Base-by-base conservation (phyloP, 2,329 filamentous ascomycete species). In the Fusarium sp. region DNA sequence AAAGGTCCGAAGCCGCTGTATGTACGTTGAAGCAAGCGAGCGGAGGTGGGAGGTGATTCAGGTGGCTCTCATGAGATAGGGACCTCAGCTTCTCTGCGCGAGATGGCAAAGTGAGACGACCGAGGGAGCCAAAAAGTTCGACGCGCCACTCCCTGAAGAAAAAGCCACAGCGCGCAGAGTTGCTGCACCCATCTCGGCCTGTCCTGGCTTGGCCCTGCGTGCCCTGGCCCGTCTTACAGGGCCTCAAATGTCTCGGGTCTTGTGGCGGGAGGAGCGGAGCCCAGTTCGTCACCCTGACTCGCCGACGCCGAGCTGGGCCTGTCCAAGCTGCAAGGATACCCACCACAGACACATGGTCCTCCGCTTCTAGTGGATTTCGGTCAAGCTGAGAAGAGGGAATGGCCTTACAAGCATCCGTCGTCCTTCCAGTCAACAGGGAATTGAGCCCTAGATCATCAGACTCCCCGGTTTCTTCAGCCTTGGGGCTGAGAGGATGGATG, bases 101-200 rank as follows among this genome's bases (percentile, higher is more conserved):
- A 24, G 27, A 48, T 62, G n/a, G 41, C 27, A 48, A 50, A 56
- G 45, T 58, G 68, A 71, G 39, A 54, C 57, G 64, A 64, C 57
- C 56, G 37, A 52, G 14, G 41, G 48, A 45, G n/a, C 37, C 24
- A 54, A 43, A 65, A 63, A 35, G 41, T 59, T 43, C 52, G 67
- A 64, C 48, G 60, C 52, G 58, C 67, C 60, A 48, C 48, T 50
- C 43, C 22, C 22, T 50, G 43, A 35, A 24, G 43, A 45, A 41
- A 41, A 56, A 72, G 72, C 71, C 71, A 72, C 67, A 62, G 43
- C 39, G 29, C 24, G 50, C 62, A 72, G 54, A 59, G 68, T 65
- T 67, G 18, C 52, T 27, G 14, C 31, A 24, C 13, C 33, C 48
- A 54, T n/a, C 43, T 57, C 35, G 62, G 50, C 39, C 39, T 65